Conservation (phyloP, 805 yeast species). For the Lachancea waltii region DNA sequence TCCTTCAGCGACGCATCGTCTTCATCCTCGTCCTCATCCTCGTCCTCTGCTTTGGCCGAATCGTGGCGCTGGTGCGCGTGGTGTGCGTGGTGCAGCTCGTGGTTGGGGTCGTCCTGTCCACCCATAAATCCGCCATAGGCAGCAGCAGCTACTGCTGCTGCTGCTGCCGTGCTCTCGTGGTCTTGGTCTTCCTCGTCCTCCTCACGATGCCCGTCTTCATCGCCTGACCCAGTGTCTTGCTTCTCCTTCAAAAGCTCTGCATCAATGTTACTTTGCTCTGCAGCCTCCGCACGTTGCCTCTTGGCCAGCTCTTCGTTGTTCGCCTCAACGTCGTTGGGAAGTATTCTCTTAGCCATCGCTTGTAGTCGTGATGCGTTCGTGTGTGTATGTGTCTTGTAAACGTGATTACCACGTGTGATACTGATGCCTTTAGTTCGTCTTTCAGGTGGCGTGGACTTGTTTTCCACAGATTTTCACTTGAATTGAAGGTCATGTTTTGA, state of each 20-base stretch:
- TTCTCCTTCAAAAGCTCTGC: conserved; percentile 22
- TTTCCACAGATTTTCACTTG: conserved; percentile 1
- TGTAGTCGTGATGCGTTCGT: conserved; percentile 2
- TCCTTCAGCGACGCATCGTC: conserved; percentile 3
- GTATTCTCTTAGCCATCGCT: conserved; percentile 14
- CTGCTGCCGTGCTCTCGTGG: conserved; percentile 17
- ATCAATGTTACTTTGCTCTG: conserved; percentile 24
- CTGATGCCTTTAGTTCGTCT: conserved; percentile 1
- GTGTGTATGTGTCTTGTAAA: conserved; percentile 11
- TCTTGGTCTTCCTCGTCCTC: conserved; percentile 10
- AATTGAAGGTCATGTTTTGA: background rate
- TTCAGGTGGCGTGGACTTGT: conserved; percentile 1
- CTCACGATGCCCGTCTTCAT: conserved; percentile 7
- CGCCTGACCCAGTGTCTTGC: conserved; percentile 7
- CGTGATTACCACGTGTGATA: conserved; percentile 32
- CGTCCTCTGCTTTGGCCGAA: conserved; percentile 2
- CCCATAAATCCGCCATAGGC: conserved; percentile 22
- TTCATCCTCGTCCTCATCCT: conserved; percentile 9
- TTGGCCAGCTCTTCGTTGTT: conserved; percentile 8
- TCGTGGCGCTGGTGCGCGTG: conserved; percentile 6
- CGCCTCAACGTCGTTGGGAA: conserved; percentile 17
- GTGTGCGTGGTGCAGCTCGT: conserved; percentile 8
- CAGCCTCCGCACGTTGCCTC: conserved; percentile 9
- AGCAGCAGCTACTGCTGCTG: conserved; percentile 26
- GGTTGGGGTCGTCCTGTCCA: conserved; percentile 17